Base-by-base conservation (phyloP, 805 yeast genomes). In the Metschnikowia vanudenii region DNA sequence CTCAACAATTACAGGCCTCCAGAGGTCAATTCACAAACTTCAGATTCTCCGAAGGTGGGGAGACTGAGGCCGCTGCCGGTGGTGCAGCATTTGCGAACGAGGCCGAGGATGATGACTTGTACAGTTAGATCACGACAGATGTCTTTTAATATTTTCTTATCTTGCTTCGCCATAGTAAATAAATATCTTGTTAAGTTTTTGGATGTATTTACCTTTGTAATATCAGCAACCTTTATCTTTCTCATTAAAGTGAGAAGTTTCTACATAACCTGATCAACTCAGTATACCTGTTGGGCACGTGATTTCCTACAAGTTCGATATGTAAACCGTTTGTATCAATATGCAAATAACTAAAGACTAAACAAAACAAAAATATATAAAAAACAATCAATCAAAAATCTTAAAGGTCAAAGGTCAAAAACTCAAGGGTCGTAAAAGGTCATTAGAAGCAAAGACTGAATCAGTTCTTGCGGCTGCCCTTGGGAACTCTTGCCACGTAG, bases 1-100 rank as follows among this genome's bases (percentile, higher is more conserved):
- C 97, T 42, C 97, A 92, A 71, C 97, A 92, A 73, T 78, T 94
- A 69, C 95, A 85, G 69, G 88, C 96, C 47, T 87, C 97, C 1
- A 88, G 99, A 74, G 98, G 99, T 41, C 96, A 88, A 67, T 85
- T 88, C 65, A 79, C 92, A 55, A 88, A 85, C 72, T 92, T 94
- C 74, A 82, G 89, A 65, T 92, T 94, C 68, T 80, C 82, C 54
- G 63, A 56, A 22, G 54, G 50, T 42, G 64, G 55, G 26, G 61
- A 53, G 17, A 53, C 57, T 18, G 59, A 56, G 29, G 62, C 58
- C 37, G 60, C 63, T 42, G 59, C 64, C 16, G 67, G 36, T 19
- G 52, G 65, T 39, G 58, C 61, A 30, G 75, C 80, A 17, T 78
- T 77, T 53, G 81, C 76, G 22, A 63, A 67, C 48, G 81, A 68